phyloP scores from a whole-genome alignment of 2,329 filamentous ascomycete genomes.

The Dactylellina sp. region DNA sequence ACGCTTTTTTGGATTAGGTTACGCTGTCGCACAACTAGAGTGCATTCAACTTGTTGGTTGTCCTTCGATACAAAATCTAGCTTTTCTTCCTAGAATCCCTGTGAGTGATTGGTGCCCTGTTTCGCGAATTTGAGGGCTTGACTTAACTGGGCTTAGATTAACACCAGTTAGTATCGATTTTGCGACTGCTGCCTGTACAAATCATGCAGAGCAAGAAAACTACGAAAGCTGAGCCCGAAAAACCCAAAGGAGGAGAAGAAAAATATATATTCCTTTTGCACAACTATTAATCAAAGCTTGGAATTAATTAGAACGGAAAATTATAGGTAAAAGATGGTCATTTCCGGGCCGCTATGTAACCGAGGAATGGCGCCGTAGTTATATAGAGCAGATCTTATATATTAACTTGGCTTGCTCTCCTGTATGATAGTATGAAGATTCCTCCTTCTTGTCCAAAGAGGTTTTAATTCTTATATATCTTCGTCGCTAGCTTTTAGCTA shows the following conservation, averaged over 20 bases:
- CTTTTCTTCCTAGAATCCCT: background rate
- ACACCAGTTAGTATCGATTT: too few species aligned
- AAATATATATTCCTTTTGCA: background rate
- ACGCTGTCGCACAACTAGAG: background rate
- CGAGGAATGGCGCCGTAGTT: background rate
- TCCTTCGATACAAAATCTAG: background rate
- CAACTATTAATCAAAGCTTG: background rate
- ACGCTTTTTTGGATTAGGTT: conserved; percentile 28
- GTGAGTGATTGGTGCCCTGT: conserved; percentile 47
- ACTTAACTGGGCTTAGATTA: too few species aligned
- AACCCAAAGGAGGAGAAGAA: background rate
- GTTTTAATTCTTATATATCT: background rate
- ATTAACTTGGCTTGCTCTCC: background rate
- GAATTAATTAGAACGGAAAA: background rate
- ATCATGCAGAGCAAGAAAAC: conserved; percentile 1
- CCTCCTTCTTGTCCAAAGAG: too few species aligned
- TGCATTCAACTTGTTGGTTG: conserved; percentile 6
- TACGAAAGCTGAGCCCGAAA: background rate
- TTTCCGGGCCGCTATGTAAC: background rate
- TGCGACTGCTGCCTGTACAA: background rate
- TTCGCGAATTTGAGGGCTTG: conserved; percentile 31
- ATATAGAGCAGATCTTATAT: too few species aligned
- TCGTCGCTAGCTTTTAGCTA: background rate
- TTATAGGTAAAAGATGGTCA: background rate
- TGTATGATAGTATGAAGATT: too few species aligned